phyloP scores from a whole-genome alignment of 306 rosid genomes.

The Cicer pinnatifidum region DNA sequence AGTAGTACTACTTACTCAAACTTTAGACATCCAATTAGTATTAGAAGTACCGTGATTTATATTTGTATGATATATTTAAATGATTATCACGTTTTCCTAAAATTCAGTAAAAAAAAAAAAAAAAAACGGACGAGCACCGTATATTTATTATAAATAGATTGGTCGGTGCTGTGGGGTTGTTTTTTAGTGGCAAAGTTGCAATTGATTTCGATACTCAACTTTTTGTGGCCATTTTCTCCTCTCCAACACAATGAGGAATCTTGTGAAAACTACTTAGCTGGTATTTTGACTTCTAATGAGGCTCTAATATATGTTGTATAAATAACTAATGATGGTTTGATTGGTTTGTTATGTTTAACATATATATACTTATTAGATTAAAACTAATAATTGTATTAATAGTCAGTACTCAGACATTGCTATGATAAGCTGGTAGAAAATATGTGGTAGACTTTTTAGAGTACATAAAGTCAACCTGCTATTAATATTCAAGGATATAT shows the following conservation, averaged over 20 bases:
- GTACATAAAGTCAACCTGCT: constrained; percentile 39
- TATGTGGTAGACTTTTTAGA: constrained; percentile 8
- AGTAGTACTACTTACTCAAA: no score
- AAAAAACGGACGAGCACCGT: no score
- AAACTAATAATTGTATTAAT: not conserved
- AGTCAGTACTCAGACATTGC: not conserved
- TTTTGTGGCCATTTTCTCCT: constrained; percentile 7
- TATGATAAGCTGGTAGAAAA: not conserved
- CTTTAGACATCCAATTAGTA: no score
- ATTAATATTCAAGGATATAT: constrained; percentile 37
- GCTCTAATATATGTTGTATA: not conserved
- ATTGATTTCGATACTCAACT: constrained; percentile 39
- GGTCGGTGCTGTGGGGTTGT: constrained; percentile 42
- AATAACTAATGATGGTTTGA: not conserved
- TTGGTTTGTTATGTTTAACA: not conserved
- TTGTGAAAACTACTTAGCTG: constrained; percentile 31
- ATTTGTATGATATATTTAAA: no score
- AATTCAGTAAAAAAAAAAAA: no score
- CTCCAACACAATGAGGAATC: constrained; percentile 46
- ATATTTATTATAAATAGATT: constrained; percentile 2
- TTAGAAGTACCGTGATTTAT: no score
- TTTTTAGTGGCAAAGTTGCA: constrained; percentile 15
- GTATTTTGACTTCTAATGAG: not conserved
- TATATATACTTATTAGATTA: constrained; percentile 4
- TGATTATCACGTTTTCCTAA: no score